Evolutionary conservation across 257 asterid genomes (phyloP), one percentile per base, ranked within the genome.

Genomic region (Dorcoceras hygrometricum): DNA sequence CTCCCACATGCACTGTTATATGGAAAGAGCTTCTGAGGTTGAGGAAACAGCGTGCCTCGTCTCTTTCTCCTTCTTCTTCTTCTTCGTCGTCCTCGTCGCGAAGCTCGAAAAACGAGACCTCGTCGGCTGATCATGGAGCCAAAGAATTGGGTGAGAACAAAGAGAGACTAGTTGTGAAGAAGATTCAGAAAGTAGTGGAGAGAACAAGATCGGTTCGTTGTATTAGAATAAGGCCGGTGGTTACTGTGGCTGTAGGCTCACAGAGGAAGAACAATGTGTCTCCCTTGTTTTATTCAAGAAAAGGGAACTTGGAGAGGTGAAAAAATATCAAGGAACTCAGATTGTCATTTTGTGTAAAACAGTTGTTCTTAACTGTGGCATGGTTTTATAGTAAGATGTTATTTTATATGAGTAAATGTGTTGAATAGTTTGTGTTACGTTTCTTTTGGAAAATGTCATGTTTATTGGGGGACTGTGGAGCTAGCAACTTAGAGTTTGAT

Each of bases 1-100:
- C 96, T 4, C 98, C 98, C 1, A 89, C 82, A 57, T 91, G 98
- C 68, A 89, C 90, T 14, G 95, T 89, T 65, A 27, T 91, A 50
- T 91, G 91, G 95, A 91, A 91, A 65, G 98, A 91, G 79, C 43
- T 91, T 28, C 48, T 87, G 27, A 87, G 80, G 77, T 63, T 89
- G 94, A 87, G 76, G 50, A 89, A 85, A 14, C 89, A 82, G 1
- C 80, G 91, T 0, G 66, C 86, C 0, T 76, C 93, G 4, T 79
- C 91, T 5, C 72, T 82, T 32, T 80, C 85, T 0, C 76, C 92
- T 2, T 77, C 88, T 1, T 78, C 89, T 0, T 79, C 87, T 0
- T 72, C 82, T 0, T 78, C 80, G 1, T 84, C 88, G 0, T 74
- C 90, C 8, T 82, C 84, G 1, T 14, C 51, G 10, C 48, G 48